Percentiles rank a stretch among this genome's conserved stretches.
Evolutionary conservation across 768 basidiomycete genomes (phyloP).

Genomic region (Polyporus arcularius): DNA sequence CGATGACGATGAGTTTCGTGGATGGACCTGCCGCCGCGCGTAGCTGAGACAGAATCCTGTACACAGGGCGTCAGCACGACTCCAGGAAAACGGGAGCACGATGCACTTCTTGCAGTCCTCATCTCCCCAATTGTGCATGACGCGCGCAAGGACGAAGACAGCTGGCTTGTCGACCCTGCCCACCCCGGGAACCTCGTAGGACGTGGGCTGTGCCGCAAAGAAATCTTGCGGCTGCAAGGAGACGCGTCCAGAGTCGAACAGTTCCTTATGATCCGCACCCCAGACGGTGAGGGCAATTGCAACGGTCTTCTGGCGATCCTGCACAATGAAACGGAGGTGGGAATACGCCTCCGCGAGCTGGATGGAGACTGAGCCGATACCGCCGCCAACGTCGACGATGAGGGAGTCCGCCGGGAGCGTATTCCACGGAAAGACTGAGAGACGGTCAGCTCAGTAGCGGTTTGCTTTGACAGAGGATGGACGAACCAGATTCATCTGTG

Average conservation of each 20-base stretch:
- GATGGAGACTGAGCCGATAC: conserved; percentile 13
- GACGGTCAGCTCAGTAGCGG: conserved; percentile 20
- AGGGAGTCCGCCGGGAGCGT: background rate
- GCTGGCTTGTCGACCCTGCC: conserved; percentile 6
- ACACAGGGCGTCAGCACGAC: background rate
- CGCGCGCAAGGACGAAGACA: conserved; percentile 12
- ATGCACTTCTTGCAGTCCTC: conserved; percentile 7
- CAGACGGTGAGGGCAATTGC: conserved; percentile 37
- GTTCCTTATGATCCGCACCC: conserved; percentile 11
- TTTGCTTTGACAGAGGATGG: background rate
- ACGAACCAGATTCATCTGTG: background rate
- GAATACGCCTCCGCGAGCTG: conserved; percentile 6
- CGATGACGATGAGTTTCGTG: conserved; percentile 10
- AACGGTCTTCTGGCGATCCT: conserved; percentile 5
- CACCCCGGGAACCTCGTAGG: conserved; percentile 11
- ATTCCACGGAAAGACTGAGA: conserved; percentile 33
- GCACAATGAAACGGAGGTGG: conserved; percentile 13
- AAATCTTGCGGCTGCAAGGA: conserved; percentile 14
- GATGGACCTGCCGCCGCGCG: conserved; percentile 11
- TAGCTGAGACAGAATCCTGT: conserved; percentile 8
- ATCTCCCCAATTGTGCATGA: conserved; percentile 18
- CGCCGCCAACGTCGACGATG: conserved; percentile 17
- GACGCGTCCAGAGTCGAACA: conserved; percentile 14
- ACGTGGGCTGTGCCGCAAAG: conserved; percentile 5
- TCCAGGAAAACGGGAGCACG: background rate